These are phyloP conservation scores for Stemphylium beticola DNA, from an alignment of 2,329 filamentous ascomycete genomes.

Conservation along the genomic window DNA sequence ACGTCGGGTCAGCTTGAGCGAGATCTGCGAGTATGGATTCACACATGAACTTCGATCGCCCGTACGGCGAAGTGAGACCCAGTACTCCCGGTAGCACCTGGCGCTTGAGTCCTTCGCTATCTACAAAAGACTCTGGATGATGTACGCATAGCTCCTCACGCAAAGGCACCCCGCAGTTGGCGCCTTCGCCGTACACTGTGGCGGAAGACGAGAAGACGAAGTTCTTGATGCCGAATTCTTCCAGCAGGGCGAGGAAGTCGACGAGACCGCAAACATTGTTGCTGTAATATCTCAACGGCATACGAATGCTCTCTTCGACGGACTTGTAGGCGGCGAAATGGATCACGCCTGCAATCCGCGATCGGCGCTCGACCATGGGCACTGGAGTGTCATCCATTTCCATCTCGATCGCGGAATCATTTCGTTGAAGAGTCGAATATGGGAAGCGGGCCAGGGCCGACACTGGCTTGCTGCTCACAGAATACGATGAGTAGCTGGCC, in stretches of 20 bases:
- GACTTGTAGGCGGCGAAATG: slow-evolving; percentile 74
- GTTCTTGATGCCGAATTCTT: slow-evolving; percentile 66
- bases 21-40: slow-evolving; percentile 70
- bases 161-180: slow-evolving; percentile 55
- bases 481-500: slow-evolving; percentile 49
- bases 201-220: slow-evolving; percentile 73
- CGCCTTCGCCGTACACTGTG: slow-evolving; percentile 65
- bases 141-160: slow-evolving; percentile 65
- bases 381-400: slow-evolving; percentile 30
- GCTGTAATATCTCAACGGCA: slow-evolving; percentile 68
- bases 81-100: slow-evolving; percentile 57
- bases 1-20: slow-evolving; percentile 64
- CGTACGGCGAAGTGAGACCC: slow-evolving; percentile 70
- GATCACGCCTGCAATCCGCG: slow-evolving; percentile 67
- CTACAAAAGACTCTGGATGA: slow-evolving; percentile 53
- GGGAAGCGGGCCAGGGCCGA: slow-evolving; percentile 28
- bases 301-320: slow-evolving; percentile 66
- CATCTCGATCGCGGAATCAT: slow-evolving; percentile 42
- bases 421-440: slow-evolving; percentile 37
- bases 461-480: slow-evolving; percentile 25
- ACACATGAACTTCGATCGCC: slow-evolving; percentile 71
- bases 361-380: slow-evolving; percentile 42
- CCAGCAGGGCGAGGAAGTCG: slow-evolving; percentile 63
- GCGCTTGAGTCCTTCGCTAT: slow-evolving; percentile 53
- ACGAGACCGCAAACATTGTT: slow-evolving; percentile 72